phyloP scores from a whole-genome alignment of 2,329 filamentous ascomycete species.

The Venturia carpophila region DNA sequence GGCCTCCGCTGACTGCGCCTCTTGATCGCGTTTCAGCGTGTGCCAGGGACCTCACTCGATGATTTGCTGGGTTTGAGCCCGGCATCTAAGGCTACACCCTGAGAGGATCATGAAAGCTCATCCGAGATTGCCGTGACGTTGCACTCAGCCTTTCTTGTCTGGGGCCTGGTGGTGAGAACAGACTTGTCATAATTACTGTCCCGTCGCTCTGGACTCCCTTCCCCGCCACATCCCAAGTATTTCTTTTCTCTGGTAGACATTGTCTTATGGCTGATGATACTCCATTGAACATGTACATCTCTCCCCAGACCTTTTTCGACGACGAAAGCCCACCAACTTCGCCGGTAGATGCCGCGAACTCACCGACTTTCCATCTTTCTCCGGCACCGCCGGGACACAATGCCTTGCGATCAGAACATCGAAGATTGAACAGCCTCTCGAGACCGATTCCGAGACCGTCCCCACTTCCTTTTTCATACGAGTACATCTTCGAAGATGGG shows the following conservation, averaged over 20 bases:
- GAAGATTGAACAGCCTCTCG: slow-evolving; percentile 7
- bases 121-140: neutral
- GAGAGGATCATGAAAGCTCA: neutral
- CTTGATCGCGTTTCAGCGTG: neutral
- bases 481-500: slow-evolving; percentile 16
- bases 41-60: neutral
- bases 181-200: neutral
- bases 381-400: neutral
- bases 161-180: neutral
- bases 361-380: neutral
- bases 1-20: neutral
- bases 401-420: neutral
- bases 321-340: neutral
- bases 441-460: slow-evolving; percentile 1
- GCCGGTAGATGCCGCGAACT: neutral
- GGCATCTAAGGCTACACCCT: neutral
- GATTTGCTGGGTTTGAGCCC: neutral
- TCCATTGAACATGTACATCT: neutral
- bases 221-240: neutral
- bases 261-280: neutral
- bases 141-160: neutral
- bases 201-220: neutral
- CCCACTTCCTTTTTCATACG: slow-evolving; percentile 10
- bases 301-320: neutral
- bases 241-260: neutral